Conservation (phyloP, 2,329 filamentous ascomycete species). For the Botrytis cinerea region DNA sequence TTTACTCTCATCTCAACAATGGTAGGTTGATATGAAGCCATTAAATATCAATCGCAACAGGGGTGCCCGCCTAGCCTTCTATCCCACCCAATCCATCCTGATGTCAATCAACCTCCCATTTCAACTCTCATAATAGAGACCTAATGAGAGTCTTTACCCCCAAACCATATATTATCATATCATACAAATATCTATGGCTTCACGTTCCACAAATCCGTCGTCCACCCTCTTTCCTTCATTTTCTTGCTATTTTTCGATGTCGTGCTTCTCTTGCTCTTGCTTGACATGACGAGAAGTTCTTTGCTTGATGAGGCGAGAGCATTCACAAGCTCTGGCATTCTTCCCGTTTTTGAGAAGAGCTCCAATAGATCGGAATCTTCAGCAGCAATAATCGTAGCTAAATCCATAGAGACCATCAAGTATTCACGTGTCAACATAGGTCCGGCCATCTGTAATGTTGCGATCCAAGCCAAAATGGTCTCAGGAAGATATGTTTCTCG, state of each 20-base stretch:
- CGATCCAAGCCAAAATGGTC: constrained; percentile 79
- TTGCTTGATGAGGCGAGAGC: constrained; percentile 60
- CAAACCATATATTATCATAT: constrained; percentile 7
- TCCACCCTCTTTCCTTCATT: constrained; percentile 63
- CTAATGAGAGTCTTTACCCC: not conserved
- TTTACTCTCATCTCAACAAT: constrained; percentile 9
- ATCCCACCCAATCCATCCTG: constrained; percentile 15
- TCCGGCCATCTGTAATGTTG: constrained; percentile 76
- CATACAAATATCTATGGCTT: constrained; percentile 28
- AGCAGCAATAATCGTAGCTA: constrained; percentile 74
- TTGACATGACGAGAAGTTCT: constrained; percentile 49
- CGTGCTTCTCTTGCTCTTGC: constrained; percentile 49
- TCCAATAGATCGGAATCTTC: constrained; percentile 66
- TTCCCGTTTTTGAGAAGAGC: constrained; percentile 62
- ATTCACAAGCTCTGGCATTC: constrained; percentile 75
- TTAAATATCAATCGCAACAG: constrained; percentile 15
- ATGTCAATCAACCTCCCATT: not conserved
- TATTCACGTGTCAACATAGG: constrained; percentile 72
- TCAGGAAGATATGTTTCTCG: constrained; percentile 83
- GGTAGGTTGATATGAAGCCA: constrained; percentile 10
- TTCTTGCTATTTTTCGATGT: constrained; percentile 55
- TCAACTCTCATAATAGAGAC: not conserved
- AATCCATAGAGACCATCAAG: constrained; percentile 82
- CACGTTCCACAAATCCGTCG: constrained; percentile 58
- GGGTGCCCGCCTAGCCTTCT: constrained; percentile 13